Conservation (phyloP, 352 stramenopile species). For the Globisporangium viniferum region DNA sequence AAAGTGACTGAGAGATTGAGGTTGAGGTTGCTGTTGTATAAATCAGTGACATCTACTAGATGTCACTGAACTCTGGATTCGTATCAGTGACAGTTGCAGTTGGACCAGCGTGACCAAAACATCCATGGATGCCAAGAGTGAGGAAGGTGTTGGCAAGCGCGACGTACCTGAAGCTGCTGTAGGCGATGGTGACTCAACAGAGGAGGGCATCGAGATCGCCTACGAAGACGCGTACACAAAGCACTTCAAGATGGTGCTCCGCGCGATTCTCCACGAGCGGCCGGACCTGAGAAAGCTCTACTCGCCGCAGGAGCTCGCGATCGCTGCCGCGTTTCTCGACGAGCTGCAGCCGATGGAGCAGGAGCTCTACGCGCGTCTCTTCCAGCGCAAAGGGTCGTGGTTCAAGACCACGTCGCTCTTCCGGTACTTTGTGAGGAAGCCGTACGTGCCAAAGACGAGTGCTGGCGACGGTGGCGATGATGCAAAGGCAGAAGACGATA, state of each 20-base stretch:
- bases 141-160: not conserved
- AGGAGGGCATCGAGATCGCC: not conserved
- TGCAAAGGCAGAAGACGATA: not conserved
- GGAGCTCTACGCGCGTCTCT: constrained; percentile 70
- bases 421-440: constrained; percentile 39
- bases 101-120: not conserved
- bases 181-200: not conserved
- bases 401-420: constrained; percentile 64
- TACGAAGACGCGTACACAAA: constrained; percentile 60
- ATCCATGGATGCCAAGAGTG: not conserved
- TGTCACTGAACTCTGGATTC: not conserved
- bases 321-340: constrained; percentile 46
- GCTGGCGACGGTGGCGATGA: not conserved
- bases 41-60: too few species aligned
- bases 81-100: constrained; percentile 5
- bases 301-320: constrained; percentile 33
- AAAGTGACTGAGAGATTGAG: not conserved
- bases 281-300: constrained; percentile 50
- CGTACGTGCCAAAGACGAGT: not conserved
- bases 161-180: not conserved
- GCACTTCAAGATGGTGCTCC: constrained; percentile 62
- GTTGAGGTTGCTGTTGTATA: too few species aligned
- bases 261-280: constrained; percentile 36
- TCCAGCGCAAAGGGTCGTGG: constrained; percentile 77
- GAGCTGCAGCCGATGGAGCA: constrained; percentile 47